Evolutionary conservation across 371 early-diverging fungal genomes (phyloP), one percentile per base, ranked within the genome.

Genomic region (Syncephalastrum racemosum): DNA sequence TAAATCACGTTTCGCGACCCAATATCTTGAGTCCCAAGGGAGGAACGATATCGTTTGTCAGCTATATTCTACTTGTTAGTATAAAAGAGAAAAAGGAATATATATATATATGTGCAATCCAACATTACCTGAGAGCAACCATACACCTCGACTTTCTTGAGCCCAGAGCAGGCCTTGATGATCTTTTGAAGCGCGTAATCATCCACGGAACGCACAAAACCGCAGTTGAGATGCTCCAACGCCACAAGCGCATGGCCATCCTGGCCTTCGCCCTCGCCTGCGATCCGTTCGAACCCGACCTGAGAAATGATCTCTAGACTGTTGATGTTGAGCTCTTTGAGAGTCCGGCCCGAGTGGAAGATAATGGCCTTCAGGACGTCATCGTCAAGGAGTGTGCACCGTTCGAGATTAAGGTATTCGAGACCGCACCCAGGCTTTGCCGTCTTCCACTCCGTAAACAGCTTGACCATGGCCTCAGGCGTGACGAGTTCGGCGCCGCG

Each of bases 121-220:
- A 19, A 42, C 36, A 13, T 16, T 71, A 71, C 71, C 64, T 68
- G 57, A 22, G 84, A 79, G 47, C 92, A 88, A 10, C 94, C 94
- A 71, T 84, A 92, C 2, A 91, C 86, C 16, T 59, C 63, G 25
- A 92, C 56, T n/a, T 63, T 41, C 18, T 69, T 51, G 49, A 93
- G 67, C 7, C 56, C 56, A 18, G 61, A 53, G 50, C 86, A 83
- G 1, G 60, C 48, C 15, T 62, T 56, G 43, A 89, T 51, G 15
- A 91, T 23, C 42, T 67, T 66, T 42, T 69, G 71, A 56, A 92
- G 69, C 16, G 87, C 80, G 23, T 75, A 80, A 50, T 94, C 92
- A 57, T 86, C 85, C 62, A 89, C 75, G 10, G 85, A 75, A 10
- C 90, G 84, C 13, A 88, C 82, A 84, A 89, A 92, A 20, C 88